These are phyloP conservation scores for Scheffersomyces segobiensis DNA, from an alignment of 1,139 yeast species.

Conservation along the genomic window DNA sequence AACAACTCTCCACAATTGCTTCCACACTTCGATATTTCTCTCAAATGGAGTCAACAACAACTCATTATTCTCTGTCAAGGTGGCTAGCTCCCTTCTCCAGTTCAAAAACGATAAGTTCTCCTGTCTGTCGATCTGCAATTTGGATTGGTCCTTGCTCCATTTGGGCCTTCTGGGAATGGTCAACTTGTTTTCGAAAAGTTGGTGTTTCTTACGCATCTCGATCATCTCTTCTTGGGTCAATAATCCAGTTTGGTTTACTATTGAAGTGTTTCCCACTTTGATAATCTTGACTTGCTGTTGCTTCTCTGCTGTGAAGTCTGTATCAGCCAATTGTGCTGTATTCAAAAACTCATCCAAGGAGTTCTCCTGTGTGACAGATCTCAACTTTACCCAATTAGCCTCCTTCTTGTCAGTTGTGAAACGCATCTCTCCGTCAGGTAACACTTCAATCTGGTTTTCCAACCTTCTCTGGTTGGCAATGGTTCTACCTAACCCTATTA, in stretches of 20 bases:
- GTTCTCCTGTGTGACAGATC: constrained; percentile 93
- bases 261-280: constrained; percentile 63
- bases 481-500: constrained; percentile 83
- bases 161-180: constrained; percentile 94
- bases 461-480: constrained; percentile 72
- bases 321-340: constrained; percentile 94
- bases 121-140: constrained; percentile 75
- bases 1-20: constrained; percentile 97
- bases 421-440: constrained; percentile 86
- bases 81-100: constrained; percentile 91
- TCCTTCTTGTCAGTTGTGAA: constrained; percentile 82
- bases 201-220: constrained; percentile 63
- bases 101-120: constrained; percentile 90
- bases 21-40: constrained; percentile 97
- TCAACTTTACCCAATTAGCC: constrained; percentile 84
- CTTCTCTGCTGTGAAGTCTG: constrained; percentile 93
- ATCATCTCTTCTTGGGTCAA: constrained; percentile 69
- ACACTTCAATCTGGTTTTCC: constrained; percentile 67
- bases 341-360: constrained; percentile 91
- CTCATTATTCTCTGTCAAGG: constrained; percentile 78
- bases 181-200: constrained; percentile 72
- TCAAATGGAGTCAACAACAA: constrained; percentile 93
- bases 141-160: constrained; percentile 76
- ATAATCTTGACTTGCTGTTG: constrained; percentile 82
- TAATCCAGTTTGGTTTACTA: constrained; percentile 48